Evolutionary conservation across 805 yeast species (phyloP).

Genomic region (Tetrapisispora iriomotensis): DNA sequence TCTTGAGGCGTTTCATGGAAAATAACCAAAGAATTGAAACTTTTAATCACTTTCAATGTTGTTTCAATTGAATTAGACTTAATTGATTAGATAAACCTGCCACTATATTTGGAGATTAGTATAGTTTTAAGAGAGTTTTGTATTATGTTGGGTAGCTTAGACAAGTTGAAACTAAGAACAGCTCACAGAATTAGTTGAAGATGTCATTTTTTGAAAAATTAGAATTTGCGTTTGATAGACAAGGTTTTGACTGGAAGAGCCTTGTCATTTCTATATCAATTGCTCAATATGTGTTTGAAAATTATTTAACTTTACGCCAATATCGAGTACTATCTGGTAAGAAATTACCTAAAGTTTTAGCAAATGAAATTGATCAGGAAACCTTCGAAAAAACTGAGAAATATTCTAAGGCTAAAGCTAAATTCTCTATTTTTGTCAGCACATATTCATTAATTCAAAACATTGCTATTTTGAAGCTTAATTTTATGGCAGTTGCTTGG

Average conservation of each 20-base stretch:
- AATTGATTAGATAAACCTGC: too few relatives aligned
- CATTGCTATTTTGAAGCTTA: constrained; percentile 46
- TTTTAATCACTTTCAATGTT: too few relatives aligned
- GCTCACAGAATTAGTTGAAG: neutral
- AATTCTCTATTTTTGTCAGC: constrained; percentile 51
- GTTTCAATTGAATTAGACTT: too few relatives aligned
- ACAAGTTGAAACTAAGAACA: neutral
- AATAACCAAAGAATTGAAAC: too few relatives aligned
- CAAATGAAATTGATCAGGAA: constrained; percentile 56
- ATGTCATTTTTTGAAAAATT: constrained; percentile 10
- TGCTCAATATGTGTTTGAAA: constrained; percentile 66
- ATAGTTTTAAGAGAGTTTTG: too few relatives aligned
- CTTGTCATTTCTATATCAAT: constrained; percentile 65
- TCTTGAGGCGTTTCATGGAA: too few relatives aligned
- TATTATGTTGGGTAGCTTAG: neutral
- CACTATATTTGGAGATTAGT: too few relatives aligned
- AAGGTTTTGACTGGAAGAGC: constrained; percentile 71
- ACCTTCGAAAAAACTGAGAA: constrained; percentile 69
- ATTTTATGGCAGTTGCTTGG: constrained; percentile 61
- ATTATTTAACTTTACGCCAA: constrained; percentile 68
- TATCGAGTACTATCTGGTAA: constrained; percentile 47
- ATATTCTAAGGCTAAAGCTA: constrained; percentile 71
- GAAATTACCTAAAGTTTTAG: constrained; percentile 59
- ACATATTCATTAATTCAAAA: constrained; percentile 46
- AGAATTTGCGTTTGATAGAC: constrained; percentile 49